These are phyloP conservation scores for Saccharomycopsis malanga DNA, from an alignment of 805 yeast species.

Conservation along the genomic window DNA sequence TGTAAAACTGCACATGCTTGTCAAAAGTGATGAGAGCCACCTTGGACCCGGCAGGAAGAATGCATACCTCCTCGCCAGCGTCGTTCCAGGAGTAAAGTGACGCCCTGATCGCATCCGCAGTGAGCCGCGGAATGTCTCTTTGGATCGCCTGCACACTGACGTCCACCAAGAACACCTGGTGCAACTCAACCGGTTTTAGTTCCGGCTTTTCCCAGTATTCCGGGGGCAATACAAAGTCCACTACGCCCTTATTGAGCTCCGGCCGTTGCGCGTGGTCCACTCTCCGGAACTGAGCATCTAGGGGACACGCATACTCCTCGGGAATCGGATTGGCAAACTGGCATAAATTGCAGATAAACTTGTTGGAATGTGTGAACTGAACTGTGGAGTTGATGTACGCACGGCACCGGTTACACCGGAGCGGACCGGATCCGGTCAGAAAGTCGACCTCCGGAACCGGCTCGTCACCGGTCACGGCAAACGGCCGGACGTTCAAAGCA, in stretches of 20 bases:
- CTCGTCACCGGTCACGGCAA: slow-evolving; percentile 59
- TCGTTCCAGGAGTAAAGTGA: slow-evolving; percentile 31
- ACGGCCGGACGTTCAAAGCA: slow-evolving; percentile 76
- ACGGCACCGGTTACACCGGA: slow-evolving; percentile 88
- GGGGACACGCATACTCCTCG: slow-evolving; percentile 53
- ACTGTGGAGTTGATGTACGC: slow-evolving; percentile 79
- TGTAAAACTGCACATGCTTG: slow-evolving; percentile 62
- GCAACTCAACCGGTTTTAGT: slow-evolving; percentile 42
- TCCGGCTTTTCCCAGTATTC: slow-evolving; percentile 51
- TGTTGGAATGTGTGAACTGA: slow-evolving; percentile 49
- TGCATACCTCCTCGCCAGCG: slow-evolving; percentile 23
- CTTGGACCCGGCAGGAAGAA: slow-evolving; percentile 38
- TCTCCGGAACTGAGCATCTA: slow-evolving; percentile 56
- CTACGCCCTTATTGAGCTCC: slow-evolving; percentile 75
- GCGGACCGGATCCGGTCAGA: slow-evolving; percentile 51
- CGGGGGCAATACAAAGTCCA: slow-evolving; percentile 74
- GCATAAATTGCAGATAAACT: slow-evolving; percentile 82
- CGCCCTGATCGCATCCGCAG: slow-evolving; percentile 63
- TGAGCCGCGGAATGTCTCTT: slow-evolving; percentile 52
- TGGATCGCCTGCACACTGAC: slow-evolving; percentile 52
- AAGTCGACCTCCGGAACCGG: slow-evolving; percentile 64
- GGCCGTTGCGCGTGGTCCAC: slow-evolving; percentile 59
- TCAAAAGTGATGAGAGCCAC: slow-evolving; percentile 75
- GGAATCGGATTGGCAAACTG: slow-evolving; percentile 67
- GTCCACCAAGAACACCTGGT: slow-evolving; percentile 70